phyloP scores from a whole-genome alignment of 768 basidiomycete species.

The Trametes coccinea region DNA sequence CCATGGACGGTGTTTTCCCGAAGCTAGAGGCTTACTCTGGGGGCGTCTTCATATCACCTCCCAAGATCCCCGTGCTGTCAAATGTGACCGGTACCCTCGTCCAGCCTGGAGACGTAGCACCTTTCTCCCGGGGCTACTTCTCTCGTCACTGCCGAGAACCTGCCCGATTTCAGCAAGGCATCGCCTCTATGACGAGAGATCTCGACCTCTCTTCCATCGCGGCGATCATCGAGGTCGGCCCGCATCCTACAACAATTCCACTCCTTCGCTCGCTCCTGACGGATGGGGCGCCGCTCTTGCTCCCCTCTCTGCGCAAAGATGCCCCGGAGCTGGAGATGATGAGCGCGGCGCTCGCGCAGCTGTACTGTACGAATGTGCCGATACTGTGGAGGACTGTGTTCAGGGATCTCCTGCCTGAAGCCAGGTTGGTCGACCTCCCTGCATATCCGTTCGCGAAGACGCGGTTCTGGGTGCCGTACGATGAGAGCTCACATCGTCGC shows the following conservation, averaged over 20 bases:
- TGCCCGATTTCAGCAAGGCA: constrained; percentile 54
- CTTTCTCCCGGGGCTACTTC: constrained; percentile 56
- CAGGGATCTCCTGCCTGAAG: constrained; percentile 40
- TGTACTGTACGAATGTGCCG: constrained; percentile 45
- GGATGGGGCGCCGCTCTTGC: constrained; percentile 36
- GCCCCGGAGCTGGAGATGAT: constrained; percentile 48
- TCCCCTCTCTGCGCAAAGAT: constrained; percentile 53
- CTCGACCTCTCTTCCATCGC: constrained; percentile 34
- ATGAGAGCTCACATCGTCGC: constrained; percentile 28
- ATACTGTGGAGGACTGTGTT: constrained; percentile 62
- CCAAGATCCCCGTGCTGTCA: constrained; percentile 62
- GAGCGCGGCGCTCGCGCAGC: constrained; percentile 43
- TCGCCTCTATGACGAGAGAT: constrained; percentile 41
- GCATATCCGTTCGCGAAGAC: constrained; percentile 60
- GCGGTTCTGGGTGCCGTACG: constrained; percentile 58
- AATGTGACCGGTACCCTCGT: constrained; percentile 58
- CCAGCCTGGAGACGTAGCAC: constrained; percentile 47
- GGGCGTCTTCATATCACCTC: constrained; percentile 42
- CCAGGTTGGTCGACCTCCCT: constrained; percentile 52
- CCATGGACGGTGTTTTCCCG: constrained; percentile 59
- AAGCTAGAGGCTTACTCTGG: constrained; percentile 45
- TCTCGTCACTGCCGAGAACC: constrained; percentile 58
- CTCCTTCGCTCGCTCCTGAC: constrained; percentile 43
- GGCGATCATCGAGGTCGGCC: constrained; percentile 69
- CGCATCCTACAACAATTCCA: constrained; percentile 57